A percentile compares a stretch with the other conserved stretches of the same genome.
Evolutionary conservation across 2,329 filamentous ascomycete genomes (phyloP).

Genomic region (Ophiosphaerella korrae): DNA sequence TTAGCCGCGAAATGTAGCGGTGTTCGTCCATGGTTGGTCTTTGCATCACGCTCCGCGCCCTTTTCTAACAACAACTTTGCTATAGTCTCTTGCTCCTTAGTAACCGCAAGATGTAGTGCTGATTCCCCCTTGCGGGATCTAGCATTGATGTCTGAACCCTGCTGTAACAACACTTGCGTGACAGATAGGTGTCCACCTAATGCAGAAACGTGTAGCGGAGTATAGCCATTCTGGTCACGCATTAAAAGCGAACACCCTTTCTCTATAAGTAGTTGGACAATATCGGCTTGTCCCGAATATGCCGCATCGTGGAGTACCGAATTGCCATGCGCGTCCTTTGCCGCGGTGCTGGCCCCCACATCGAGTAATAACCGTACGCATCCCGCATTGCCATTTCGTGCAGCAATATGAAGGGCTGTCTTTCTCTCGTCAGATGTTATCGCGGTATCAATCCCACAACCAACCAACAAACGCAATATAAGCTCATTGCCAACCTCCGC

Average conservation of each 20-base stretch:
- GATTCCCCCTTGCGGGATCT: too few relatives aligned
- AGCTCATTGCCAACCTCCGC: conserved; percentile 6
- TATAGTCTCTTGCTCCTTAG: too few relatives aligned
- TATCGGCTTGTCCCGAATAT: too few relatives aligned
- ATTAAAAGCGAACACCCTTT: too few relatives aligned
- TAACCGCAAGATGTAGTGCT: too few relatives aligned
- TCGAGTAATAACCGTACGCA: conserved; percentile 10
- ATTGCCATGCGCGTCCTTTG: conserved; percentile 7
- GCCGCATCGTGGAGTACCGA: too few relatives aligned
- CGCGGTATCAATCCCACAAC: neutral
- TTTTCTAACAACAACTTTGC: too few relatives aligned
- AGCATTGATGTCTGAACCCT: neutral
- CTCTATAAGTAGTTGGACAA: too few relatives aligned
- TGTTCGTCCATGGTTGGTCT: too few relatives aligned
- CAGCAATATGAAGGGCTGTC: conserved; percentile 9
- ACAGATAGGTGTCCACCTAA: neutral
- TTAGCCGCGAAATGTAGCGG: too few relatives aligned
- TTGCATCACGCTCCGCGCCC: too few relatives aligned
- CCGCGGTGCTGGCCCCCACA: neutral
- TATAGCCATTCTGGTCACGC: conserved; percentile 1
- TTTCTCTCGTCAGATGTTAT: too few relatives aligned
- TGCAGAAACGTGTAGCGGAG: conserved; percentile 8
- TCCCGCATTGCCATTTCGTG: conserved; percentile 6
- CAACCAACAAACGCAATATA: conserved; percentile 4
- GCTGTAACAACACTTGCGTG: conserved; percentile 4